Evolutionary conservation across 2,329 filamentous ascomycete species (phyloP), one percentile per base, ranked within the genome.

Genomic region (Stromatinia cepivora): DNA sequence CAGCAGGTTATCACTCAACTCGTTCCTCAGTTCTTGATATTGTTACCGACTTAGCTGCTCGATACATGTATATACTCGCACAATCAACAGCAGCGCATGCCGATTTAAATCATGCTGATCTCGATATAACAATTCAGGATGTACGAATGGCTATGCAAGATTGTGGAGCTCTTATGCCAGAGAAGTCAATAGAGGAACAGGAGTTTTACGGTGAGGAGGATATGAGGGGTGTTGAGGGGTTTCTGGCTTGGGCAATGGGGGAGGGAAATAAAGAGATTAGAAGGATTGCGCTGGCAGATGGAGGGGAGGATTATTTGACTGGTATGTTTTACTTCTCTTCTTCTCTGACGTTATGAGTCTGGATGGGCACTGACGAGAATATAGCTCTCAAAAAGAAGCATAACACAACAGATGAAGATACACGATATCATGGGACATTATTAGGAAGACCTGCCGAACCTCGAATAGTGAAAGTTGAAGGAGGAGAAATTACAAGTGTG

Each of bases 371-470:
- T 76, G 66, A 77, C 39, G 61, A 48, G 71, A 76, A 67, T 75
- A 22, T 73, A 92, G 91, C 89, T 6, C 82, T 98, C 54, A 97
- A 97, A 80, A 95, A 94, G 81, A 97, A 96, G 78, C 92, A 97
- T 79, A 93, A 90, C 81, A 96, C 95, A 75, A 92, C 91, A 0
- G 92, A 91, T 72, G 93, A 96, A 76, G 93, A 97, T 77, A 90
- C 90, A 13, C 90, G 94, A 76, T 97, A 93, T 79, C 88, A 90
- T 74, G 93, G 92, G 42, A 97, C 94, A 0, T 86, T 95, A 0
- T 83, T 98, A 15, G 94, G 94, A 5, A 89, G 89, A 73, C 83
- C 85, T 57, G 86, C 85, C 62, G 92, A 97, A 73, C 86, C 89
- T 69, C 88, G 87, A 76, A 86, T 90, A 10, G 82, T 97, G 39